These are phyloP conservation scores for Hypoxylon sp. DNA, from an alignment of 2,329 filamentous ascomycete genomes.

Conservation along the genomic window DNA sequence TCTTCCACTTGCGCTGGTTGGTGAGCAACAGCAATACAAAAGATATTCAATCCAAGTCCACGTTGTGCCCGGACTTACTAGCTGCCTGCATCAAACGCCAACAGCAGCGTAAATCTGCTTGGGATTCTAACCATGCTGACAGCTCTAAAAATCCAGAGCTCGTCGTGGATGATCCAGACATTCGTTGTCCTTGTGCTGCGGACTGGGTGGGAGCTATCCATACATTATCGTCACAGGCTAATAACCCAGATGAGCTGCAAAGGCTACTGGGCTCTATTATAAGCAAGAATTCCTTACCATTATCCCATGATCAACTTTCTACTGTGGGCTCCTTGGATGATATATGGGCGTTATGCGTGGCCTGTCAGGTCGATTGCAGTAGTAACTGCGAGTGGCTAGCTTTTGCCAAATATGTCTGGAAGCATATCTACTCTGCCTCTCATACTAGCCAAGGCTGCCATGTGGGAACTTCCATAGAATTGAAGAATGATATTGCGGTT, in stretches of 20 bases:
- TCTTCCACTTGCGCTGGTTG: not conserved
- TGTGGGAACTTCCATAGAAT: not conserved
- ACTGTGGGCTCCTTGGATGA: not conserved
- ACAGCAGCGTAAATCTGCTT: not conserved
- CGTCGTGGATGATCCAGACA: not conserved
- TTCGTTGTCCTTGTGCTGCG: not conserved
- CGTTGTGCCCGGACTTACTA: not conserved
- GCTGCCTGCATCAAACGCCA: slow-evolving; percentile 5
- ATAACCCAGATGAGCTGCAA: slow-evolving; percentile 5
- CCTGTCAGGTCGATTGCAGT: slow-evolving; percentile 1
- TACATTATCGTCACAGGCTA: not conserved
- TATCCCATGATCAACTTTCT: not conserved
- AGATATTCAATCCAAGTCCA: not conserved
- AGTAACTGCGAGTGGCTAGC: slow-evolving; percentile 6
- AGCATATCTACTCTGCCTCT: not conserved
- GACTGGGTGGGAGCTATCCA: not conserved
- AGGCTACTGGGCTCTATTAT: not conserved
- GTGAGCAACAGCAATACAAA: not conserved
- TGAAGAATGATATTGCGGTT: not conserved
- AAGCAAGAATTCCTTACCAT: not conserved
- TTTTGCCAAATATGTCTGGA: slow-evolving; percentile 4
- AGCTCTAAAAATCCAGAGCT: not conserved
- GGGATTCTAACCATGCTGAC: not conserved
- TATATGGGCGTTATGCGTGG: slow-evolving; percentile 5
- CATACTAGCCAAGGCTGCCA: not conserved